These are phyloP conservation scores for Arthrobotrys entomopaga DNA, from an alignment of 2,329 filamentous ascomycete genomes.

Conservation along the genomic window DNA sequence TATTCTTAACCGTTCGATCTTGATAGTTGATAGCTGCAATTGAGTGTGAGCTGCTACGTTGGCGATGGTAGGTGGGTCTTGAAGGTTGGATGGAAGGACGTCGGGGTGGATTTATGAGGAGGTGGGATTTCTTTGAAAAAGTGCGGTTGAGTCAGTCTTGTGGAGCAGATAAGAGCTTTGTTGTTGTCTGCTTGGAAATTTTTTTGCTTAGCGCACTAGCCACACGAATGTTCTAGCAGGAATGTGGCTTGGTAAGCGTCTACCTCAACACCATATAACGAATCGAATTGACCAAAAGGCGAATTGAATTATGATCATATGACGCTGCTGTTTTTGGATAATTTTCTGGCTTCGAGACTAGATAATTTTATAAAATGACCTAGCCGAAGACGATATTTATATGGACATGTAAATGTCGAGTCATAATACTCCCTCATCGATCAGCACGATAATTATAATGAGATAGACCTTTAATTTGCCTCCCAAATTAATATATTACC, in stretches of 20 bases:
- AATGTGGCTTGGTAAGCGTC: slow-evolving; percentile 25
- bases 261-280: background rate
- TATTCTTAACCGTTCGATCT: background rate
- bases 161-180: slow-evolving; percentile 53
- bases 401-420: no score
- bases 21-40: slow-evolving; percentile 22
- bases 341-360: no score
- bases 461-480: no score
- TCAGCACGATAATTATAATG: no score
- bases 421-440: no score
- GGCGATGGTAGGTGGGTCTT: background rate
- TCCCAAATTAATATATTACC: no score
- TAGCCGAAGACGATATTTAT: no score
- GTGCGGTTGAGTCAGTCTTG: slow-evolving; percentile 49
- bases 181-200: slow-evolving; percentile 48
- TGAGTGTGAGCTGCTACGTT: slow-evolving; percentile 1
- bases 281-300: no score
- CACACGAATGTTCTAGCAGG: slow-evolving; percentile 27
- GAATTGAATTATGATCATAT: no score
- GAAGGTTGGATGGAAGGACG: background rate
- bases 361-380: no score
- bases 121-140: slow-evolving; percentile 17
- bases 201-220: slow-evolving; percentile 49
- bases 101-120: slow-evolving; percentile 16
- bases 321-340: no score